Conservation (phyloP, 2,329 filamentous ascomycete genomes). For the Ceratocystiopsis sp. region DNA sequence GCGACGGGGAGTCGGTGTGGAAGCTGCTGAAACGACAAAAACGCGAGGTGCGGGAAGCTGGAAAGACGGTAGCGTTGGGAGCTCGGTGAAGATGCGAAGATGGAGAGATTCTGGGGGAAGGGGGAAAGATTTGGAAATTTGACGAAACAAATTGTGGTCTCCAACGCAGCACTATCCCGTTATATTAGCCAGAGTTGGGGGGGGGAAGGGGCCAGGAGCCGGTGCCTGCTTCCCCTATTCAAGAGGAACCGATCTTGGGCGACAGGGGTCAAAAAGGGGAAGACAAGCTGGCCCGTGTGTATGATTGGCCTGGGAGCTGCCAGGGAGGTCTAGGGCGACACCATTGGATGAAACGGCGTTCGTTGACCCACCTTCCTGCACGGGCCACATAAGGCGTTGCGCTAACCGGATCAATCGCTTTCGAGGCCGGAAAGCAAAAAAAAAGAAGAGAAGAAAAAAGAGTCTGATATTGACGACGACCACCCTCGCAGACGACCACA, state of each 20-base stretch:
- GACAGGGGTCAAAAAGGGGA: constrained; percentile 8
- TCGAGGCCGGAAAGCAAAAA: background rate
- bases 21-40: background rate
- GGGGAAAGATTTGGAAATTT: constrained; percentile 5
- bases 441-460: background rate
- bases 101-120: background rate
- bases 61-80: background rate
- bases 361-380: too few species aligned
- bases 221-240: constrained; percentile 5
- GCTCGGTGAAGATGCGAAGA: too few species aligned
- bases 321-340: constrained; percentile 1
- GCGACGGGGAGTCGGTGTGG: background rate
- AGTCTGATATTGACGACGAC: too few species aligned
- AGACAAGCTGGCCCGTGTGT: background rate
- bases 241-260: background rate
- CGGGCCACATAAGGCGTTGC: too few species aligned
- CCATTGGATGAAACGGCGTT: constrained; percentile 1
- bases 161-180: background rate
- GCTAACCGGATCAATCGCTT: background rate
- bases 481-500: too few species aligned
- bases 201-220: too few species aligned
- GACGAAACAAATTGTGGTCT: constrained; percentile 7
- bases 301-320: constrained; percentile 4
- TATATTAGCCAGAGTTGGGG: constrained; percentile 2
- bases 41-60: too few species aligned